Base-by-base conservation (phyloP, 768 basidiomycete species). In the Favolaschia claudopus region DNA sequence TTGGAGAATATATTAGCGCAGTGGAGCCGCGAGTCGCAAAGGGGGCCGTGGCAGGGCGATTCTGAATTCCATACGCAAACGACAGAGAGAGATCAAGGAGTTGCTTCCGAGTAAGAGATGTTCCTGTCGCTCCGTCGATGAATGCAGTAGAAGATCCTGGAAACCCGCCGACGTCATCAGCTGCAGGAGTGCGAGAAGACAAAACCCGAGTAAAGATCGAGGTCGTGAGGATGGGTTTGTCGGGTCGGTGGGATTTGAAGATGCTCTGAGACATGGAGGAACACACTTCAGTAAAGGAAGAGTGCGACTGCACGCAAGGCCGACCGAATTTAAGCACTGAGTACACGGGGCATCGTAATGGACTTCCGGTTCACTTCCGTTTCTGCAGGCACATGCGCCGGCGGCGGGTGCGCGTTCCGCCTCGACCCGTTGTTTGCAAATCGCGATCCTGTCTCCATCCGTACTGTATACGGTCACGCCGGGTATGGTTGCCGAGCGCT, bases 1-100 rank as follows among this genome's bases (percentile, higher is more conserved):
- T 89, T 14, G 82, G 83, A 9, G 80, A 81, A 65, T 78, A 87
- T 5, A 89, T 72, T 52, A 85, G 76, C 5, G 80, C 70, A 0
- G 83, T 80, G 56, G 82, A 80, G 0, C 82, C 80, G 13, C 74
- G 61, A 34, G 72, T 73, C 19, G 77, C 58, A 15, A 13, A 65
- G 57, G 8, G 68, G 56, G 12, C 55, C 3, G 20, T 75, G 67
- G 27, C 40, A 2, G 69, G 42, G 22, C 68, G 58, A 44, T 66
- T 64, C 24, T 60, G 59, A 13, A 72, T 51, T 1, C 71, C 71
- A 42, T 68, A 64, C 9, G 55, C 71, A 8, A 72, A 55, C 7
- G 59, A 61, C 19, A 72, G 48, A 4, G 67, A 45, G 0, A 63
- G 34, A 5, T 53, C 29, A 47, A 66, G 67, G 15, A 70, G 54